Percentiles rank a stretch among this genome's conserved stretches.
phyloP scores from a whole-genome alignment of 257 asterid genomes.

The Galeopsis tetrahit region DNA sequence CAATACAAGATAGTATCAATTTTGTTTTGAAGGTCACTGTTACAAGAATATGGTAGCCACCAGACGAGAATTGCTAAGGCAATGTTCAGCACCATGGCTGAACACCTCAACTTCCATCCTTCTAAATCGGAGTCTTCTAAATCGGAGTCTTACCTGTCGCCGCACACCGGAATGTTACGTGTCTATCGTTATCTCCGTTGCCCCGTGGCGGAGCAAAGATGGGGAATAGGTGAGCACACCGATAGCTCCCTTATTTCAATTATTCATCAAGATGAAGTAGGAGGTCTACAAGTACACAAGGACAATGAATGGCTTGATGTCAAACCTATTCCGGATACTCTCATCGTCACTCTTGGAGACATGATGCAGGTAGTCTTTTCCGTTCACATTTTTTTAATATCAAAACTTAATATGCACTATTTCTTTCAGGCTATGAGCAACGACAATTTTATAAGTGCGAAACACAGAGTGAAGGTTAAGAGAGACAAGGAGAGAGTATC shows the following conservation, averaged over 20 bases:
- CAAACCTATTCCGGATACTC: constrained; percentile 53
- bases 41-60: constrained; percentile 72
- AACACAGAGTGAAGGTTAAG: constrained; percentile 76
- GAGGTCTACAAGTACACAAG: constrained; percentile 75
- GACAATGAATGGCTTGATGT: constrained; percentile 69
- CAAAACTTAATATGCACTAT: no score
- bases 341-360: constrained; percentile 81
- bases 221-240: constrained; percentile 79
- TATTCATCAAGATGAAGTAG: constrained; percentile 79
- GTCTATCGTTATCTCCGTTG: constrained; percentile 79
- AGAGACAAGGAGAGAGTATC: constrained; percentile 68
- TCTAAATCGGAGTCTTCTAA: constrained; percentile 39
- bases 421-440: constrained; percentile 70
- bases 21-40: constrained; percentile 44
- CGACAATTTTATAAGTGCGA: constrained; percentile 62
- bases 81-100: constrained; percentile 53
- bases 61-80: constrained; percentile 57
- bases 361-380: constrained; percentile 75
- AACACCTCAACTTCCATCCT: constrained; percentile 49
- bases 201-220: constrained; percentile 43
- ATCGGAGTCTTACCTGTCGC: constrained; percentile 52
- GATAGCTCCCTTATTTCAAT: constrained; percentile 84
- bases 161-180: constrained; percentile 62
- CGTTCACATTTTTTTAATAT: neutral
- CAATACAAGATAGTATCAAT: neutral